Evolutionary conservation across 2,329 filamentous ascomycete genomes (phyloP).

Genomic region (Acephala macrosclerotiorum): DNA sequence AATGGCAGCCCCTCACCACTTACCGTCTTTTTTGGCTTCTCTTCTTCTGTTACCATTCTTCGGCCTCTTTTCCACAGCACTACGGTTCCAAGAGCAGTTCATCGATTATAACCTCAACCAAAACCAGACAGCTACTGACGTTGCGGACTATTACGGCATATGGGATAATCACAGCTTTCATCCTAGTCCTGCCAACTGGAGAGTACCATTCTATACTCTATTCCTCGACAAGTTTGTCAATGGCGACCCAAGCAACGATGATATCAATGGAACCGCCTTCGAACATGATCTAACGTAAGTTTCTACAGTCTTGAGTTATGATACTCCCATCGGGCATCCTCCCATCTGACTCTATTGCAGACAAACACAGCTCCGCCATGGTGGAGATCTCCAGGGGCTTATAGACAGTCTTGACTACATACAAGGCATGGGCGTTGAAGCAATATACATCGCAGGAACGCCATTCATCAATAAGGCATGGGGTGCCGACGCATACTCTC

Average conservation of each 20-base stretch:
- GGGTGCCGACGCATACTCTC: constrained; percentile 5
- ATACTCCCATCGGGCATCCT: background rate
- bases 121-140: constrained; percentile 1
- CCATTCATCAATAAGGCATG: background rate
- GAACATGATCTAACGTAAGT: constrained; percentile 8
- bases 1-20: background rate
- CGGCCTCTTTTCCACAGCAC: background rate
- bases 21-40: background rate
- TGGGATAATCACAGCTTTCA: constrained; percentile 3
- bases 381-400: constrained; percentile 5
- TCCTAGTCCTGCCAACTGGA: constrained; percentile 7
- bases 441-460: constrained; percentile 3
- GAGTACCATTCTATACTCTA: constrained; percentile 1
- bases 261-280: constrained; percentile 2
- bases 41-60: background rate
- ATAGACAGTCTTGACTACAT: constrained; percentile 6
- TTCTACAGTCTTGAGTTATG: background rate
- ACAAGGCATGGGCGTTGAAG: background rate
- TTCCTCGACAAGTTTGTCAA: constrained; percentile 9
- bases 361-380: constrained; percentile 9
- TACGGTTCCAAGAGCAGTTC: background rate
- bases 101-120: constrained; percentile 8
- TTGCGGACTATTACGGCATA: constrained; percentile 2
- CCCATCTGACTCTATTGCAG: background rate
- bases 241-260: constrained; percentile 3